These are phyloP conservation scores for Conticribra weissflogii DNA, from an alignment of 108 stramenopile genomes.

Conservation along the genomic window DNA sequence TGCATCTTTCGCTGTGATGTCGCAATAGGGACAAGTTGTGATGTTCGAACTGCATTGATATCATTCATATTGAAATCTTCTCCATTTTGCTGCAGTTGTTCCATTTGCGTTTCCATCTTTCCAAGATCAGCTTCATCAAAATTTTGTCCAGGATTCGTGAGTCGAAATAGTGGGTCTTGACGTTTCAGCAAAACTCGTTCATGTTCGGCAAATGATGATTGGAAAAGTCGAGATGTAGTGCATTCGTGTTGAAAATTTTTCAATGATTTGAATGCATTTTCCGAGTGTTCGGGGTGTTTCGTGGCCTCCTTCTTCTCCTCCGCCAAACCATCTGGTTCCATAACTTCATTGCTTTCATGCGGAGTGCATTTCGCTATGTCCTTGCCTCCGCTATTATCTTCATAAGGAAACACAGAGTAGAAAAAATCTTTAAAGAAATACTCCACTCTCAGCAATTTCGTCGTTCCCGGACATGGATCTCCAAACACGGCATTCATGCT, in stretches of 20 bases:
- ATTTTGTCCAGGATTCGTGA: not conserved
- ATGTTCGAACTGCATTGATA: too few relatives aligned
- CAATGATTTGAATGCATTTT: too few relatives aligned
- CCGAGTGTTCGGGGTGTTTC: too few relatives aligned
- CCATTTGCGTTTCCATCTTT: not conserved
- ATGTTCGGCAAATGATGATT: slow-evolving; percentile 64
- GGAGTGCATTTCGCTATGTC: not conserved
- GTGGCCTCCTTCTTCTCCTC: slow-evolving; percentile 13
- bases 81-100: too few relatives aligned
- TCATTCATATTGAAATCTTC: too few relatives aligned
- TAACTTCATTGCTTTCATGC: not conserved
- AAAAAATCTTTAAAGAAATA: slow-evolving; percentile 46
- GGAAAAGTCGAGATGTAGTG: slow-evolving; percentile 48
- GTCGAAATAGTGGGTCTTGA: slow-evolving; percentile 30
- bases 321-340: too few relatives aligned
- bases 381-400: not conserved
- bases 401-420: not conserved
- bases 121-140: slow-evolving; percentile 5
- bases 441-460: slow-evolving; percentile 54
- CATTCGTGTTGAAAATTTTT: too few relatives aligned
- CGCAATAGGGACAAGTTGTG: not conserved
- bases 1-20: not conserved
- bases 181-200: slow-evolving; percentile 54
- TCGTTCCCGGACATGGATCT: slow-evolving; percentile 74
- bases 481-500: slow-evolving; percentile 74